Evolutionary conservation across 1,139 yeast genomes (phyloP), one percentile per base, ranked within the genome.

Genomic region (Geotrichum carabidarum): DNA sequence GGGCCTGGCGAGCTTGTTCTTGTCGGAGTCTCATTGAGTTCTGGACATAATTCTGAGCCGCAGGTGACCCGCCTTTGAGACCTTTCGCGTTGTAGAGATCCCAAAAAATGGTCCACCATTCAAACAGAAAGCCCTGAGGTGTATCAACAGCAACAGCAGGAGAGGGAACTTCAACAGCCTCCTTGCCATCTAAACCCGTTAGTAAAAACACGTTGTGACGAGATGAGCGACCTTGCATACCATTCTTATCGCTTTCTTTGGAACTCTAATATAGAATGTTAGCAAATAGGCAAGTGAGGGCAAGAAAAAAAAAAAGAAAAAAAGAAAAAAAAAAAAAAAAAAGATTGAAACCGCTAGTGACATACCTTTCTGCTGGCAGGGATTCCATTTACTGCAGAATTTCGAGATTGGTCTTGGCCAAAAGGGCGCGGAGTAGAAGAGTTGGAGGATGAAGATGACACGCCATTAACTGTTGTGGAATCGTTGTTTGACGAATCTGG

Each of bases 91-190:
- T 86, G 70, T 86, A 88, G 46, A 89, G 84, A 68, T 91, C 97
- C 96, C 97, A 91, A 67, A 90, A 91, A 36, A 90, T 83, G 72
- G 83, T 90, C 97, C 97, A 91, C 97, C 98, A 91, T 68, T 90
- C 97, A 63, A 80, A 83, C 46, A 90, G 73, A 64, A 88, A 90
- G 9, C 96, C 94, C 63, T 85, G 91, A 0, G 95, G 94, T 3
- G 95, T 84, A 66, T 89, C 74, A 53, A 72, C 67, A 30, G 71
- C 71, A 12, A 68, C 65, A 38, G 53, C 51, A 14, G 63, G 58
- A 4, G 50, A 18, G 5, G 57, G 52, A 12, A 42, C 51, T 34
- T 43, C 53, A 31, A 37, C 41, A 11, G 57, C 12, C 14, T 35
- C 55, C 14, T 46, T 34, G 2, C 4, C 37, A 34, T 40, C 12